Percentiles rank a stretch among this genome's conserved stretches.
phyloP scores from a whole-genome alignment of 108 stramenopile genomes.

The Hondaea fermentalgiana region DNA sequence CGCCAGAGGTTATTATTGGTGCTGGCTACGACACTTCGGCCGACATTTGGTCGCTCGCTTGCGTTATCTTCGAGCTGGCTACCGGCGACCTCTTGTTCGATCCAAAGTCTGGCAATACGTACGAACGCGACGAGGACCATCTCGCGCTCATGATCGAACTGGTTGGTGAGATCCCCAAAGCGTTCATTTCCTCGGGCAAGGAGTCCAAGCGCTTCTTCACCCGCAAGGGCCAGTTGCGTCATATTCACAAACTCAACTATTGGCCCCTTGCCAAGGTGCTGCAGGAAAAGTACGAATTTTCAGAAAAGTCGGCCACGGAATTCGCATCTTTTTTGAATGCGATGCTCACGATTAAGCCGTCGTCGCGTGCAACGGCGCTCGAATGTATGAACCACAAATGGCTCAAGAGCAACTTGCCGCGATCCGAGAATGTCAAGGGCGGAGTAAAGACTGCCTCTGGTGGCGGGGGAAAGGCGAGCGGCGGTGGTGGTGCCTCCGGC shows the following conservation, averaged over 20 bases:
- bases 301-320: constrained; percentile 63
- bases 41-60: constrained; percentile 96
- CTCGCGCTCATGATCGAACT: constrained; percentile 95
- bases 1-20: constrained; percentile 85
- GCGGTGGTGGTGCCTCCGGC: too few relatives aligned
- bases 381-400: constrained; percentile 71
- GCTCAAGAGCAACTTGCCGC: constrained; percentile 35
- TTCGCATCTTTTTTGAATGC: constrained; percentile 73
- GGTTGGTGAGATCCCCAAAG: constrained; percentile 85
- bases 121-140: constrained; percentile 89
- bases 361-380: constrained; percentile 65
- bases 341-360: constrained; percentile 73
- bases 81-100: constrained; percentile 96
- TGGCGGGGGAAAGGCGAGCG: too few relatives aligned
- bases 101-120: constrained; percentile 66
- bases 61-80: constrained; percentile 89
- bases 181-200: constrained; percentile 67
- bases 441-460: too few relatives aligned
- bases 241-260: constrained; percentile 91
- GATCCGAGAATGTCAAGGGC: neutral
- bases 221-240: constrained; percentile 83
- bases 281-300: constrained; percentile 76
- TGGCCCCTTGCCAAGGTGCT: constrained; percentile 91
- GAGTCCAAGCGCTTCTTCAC: constrained; percentile 90
- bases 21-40: constrained; percentile 85